phyloP scores from a whole-genome alignment of 129 eudicot species.

The Escallonia herrerae region DNA sequence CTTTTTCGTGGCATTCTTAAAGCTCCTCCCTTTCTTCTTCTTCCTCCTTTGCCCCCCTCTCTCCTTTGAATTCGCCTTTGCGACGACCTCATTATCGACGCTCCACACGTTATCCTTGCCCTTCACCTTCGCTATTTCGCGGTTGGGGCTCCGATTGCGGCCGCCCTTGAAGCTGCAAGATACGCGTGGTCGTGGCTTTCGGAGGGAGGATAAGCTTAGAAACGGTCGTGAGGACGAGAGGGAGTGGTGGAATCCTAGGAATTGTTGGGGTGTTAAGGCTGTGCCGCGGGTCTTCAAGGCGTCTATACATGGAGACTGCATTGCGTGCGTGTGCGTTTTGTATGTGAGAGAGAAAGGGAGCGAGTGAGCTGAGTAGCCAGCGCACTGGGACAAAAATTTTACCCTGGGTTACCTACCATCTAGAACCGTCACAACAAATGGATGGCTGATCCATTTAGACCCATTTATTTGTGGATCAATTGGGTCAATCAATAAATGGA shows the following conservation, averaged over 20 bases:
- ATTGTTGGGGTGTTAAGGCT: slow-evolving; percentile 6
- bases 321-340: neutral
- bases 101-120: slow-evolving; percentile 98
- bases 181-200: slow-evolving; percentile 24
- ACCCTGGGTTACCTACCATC: too few species aligned
- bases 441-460: too few species aligned
- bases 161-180: slow-evolving; percentile 27
- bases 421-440: too few species aligned
- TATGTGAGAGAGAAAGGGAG: neutral
- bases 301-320: slow-evolving; percentile 53
- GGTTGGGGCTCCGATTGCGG: slow-evolving; percentile 8
- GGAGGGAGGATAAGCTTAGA: slow-evolving; percentile 9
- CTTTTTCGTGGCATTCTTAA: slow-evolving; percentile 13
- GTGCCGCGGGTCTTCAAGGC: slow-evolving; percentile 27
- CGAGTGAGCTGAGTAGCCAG: too few species aligned
- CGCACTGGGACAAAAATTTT: too few species aligned
- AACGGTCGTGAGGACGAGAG: slow-evolving; percentile 8
- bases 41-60: slow-evolving; percentile 25
- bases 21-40: slow-evolving; percentile 25
- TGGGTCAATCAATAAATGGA: too few species aligned
- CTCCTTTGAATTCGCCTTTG: slow-evolving; percentile 24
- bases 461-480: too few species aligned
- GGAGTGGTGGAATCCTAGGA: slow-evolving; percentile 13
- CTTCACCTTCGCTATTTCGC: slow-evolving; percentile 30
- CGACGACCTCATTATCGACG: slow-evolving; percentile 49